Base-by-base conservation (phyloP, 2,329 filamentous ascomycete genomes). In the Colletotrichum sp. region DNA sequence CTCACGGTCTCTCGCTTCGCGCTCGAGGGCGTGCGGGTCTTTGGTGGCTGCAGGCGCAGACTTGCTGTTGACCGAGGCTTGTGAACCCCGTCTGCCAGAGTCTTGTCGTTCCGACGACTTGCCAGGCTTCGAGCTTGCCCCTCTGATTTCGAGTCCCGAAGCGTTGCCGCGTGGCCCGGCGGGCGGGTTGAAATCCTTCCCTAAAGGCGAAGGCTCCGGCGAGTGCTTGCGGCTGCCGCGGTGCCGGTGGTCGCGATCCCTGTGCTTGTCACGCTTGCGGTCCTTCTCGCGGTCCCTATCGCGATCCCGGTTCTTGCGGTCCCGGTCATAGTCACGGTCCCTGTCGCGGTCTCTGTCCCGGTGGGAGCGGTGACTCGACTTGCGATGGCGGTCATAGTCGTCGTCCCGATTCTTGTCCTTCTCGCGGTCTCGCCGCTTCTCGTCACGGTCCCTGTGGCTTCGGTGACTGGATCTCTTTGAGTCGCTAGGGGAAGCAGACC, bases 1-100 rank as follows among this genome's bases (percentile, higher is more conserved):
- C 82, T 94, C 92, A 61, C 92, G 88, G 80, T 93, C 90, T 18
- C 92, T 87, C 15, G 90, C 91, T 81, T 94, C 93, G 27, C 93
- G 91, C 83, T 95, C 93, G 0, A 93, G 86, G 2, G 93, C 93
- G 82, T 94, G 93, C n/a, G 91, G 88, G 78, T 94, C 92, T 75
- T 87, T 88, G 52, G 78, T 56, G 32, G 77, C 66, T 32, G 79
- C 65, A 61, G 65, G 77, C 30, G 66, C 64, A n/a, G 34, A 78
- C 66, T 75, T 82, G 80, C 71, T 79, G 66, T 78, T 66, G 69
- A 77, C 66, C 43, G 83, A 84, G 8, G 83, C 79, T 72, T 85
- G 83, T 6, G 85, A 86, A 58, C 81, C 80, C 25, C 85, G 84
- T 32, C 87, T 84, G 61, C 83, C 79, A 28, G 78, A 62, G 32